Conservation (phyloP, 2,329 filamentous ascomycete genomes). For the Arachnomyces sp. region DNA sequence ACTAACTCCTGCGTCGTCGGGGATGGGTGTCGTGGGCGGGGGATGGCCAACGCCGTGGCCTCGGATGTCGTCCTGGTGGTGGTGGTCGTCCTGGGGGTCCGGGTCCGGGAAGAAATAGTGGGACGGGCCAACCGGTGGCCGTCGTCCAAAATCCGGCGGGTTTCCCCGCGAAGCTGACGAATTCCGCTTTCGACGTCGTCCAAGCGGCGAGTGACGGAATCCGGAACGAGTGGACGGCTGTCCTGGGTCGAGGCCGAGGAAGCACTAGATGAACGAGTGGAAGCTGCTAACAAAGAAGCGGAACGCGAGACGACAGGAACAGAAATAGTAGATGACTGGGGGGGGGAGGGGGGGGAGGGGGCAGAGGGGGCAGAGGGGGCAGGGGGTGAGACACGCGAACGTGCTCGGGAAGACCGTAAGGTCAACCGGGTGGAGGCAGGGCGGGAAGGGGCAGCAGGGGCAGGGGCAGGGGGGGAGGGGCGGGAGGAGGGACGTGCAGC, state of each 20-base stretch:
- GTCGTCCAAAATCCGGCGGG: no score
- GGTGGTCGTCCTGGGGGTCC: no score
- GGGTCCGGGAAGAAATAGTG: no score
- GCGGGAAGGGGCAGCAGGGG: slow-evolving; percentile 8
- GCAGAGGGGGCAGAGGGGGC: slow-evolving; percentile 1
- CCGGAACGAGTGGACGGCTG: no score
- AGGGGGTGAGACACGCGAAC: slow-evolving; percentile 1
- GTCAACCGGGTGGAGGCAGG: slow-evolving; percentile 7
- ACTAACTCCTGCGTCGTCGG: no score
- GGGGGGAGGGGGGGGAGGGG: slow-evolving; percentile 14
- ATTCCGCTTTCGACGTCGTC: no score
- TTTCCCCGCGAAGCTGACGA: no score
- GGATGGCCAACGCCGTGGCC: slow-evolving; percentile 1
- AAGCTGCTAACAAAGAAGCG: not conserved
- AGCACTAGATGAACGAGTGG: not conserved
- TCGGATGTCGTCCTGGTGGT: not conserved
- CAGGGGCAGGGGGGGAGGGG: slow-evolving; percentile 9
- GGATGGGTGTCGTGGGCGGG: slow-evolving; percentile 1
- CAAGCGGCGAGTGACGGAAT: no score
- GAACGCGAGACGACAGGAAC: slow-evolving; percentile 4
- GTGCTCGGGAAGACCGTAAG: no score
- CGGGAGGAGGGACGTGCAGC: slow-evolving; percentile 6
- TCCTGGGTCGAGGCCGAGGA: no score
- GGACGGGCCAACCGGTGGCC: no score
- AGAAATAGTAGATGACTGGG: slow-evolving; percentile 9